Base-by-base conservation (phyloP, 306 rosid species). In the Hylodesmum podocarpum region DNA sequence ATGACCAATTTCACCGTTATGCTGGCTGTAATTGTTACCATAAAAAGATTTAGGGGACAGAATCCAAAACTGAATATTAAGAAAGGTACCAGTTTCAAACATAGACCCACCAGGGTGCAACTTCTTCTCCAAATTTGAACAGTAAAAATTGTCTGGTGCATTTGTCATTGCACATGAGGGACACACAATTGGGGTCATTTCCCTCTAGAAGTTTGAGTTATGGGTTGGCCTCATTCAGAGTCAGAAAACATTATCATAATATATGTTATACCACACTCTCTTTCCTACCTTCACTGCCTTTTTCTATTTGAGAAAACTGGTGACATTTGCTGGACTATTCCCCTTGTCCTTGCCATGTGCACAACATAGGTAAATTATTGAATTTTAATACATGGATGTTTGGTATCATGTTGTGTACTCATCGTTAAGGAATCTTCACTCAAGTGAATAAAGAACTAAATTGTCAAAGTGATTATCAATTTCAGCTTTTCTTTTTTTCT, bases 291-390 rank as follows among this genome's bases (percentile, higher is more conserved):
- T 70, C 51, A 47, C 9, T 49, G 13, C 13, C 19, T 25, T 76
- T 82, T 54, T 46, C 49, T 73, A n/a, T 54, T 51, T 47, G 31
- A 72, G 70, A 77, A 73, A 77, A 50, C 34, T 72, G 75, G 66
- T 50, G 59, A 4, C 50, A 57, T 24, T 14, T 69, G 49, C 18
- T 61, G 68, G 70, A 72, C 53, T 57, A 75, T 71, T 86, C 53
- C 65, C 34, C 49, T 25, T 77, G 88, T 75, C 84, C 72, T 82
- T 66, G 59, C 87, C 88, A 84, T 82, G 83, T 86, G 88, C 83
- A 77, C 19, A 80, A 65, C 29, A 51, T 73, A 72, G 79, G 65
- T 53, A 63, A 72, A 78, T 71, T 57, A 75, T 71, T 84, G 29
- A 34, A 55, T 55, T 71, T 78, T 27, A 65, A 68, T 66, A 46